Evolutionary conservation across 768 basidiomycete genomes (phyloP), one percentile per base, ranked within the genome.

Genomic region (Pleurotus sapidus): DNA sequence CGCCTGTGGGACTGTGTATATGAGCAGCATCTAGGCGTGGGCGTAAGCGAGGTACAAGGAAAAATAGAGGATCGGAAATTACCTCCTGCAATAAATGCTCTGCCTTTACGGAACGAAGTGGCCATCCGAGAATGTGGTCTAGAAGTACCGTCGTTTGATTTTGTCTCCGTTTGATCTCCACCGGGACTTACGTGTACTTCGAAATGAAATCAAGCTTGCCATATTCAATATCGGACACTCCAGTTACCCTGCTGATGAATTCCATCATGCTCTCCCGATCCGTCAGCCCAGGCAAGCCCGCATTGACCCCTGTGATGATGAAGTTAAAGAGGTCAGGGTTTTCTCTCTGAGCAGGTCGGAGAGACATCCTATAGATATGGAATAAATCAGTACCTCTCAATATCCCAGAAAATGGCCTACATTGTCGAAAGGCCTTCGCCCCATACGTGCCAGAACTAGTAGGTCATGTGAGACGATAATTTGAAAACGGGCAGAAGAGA

Each of bases 111-210:
- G 60, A 82, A 77, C 20, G 67, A 68, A 46, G 79, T 61, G 0
- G 69, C 74, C 76, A 78, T 78, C 12, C 81, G 69, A 46, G 80
- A 73, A 61, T 78, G 78, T 6, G 76, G 72, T 37, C 79, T 77
- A 40, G 6, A 25, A 15, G 54, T 4, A 49, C 30, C 30, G 30
- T 9, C 30, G 3, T 34, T 34, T 9, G 9, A 0, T 30, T 34
- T 9, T 34, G 30, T 34, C 9, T 34, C 30, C 30, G 30, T 34
- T 34, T 34, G 30, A 34, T 34, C 8, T 8, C 11, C 8, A 46
- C 34, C 42, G 40, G 25, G 2, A 53, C 61, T 37, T 18, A 65
- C 65, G 58, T 50, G 42, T 48, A 63, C 9, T 46, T 27, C 17
- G 51, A 57, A 37, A 65, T 57, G 62, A 64, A 67, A 11, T 68